phyloP scores from a whole-genome alignment of 306 rosid genomes.

The barrel medic (Medicago truncatula) region MtrunA17r5.0-ANR NC_053049.1:41951501-41952000 shows the following conservation, averaged over 20 bases:
- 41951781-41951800: conserved; percentile 40
- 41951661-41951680: conserved; percentile 47
- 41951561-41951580: conserved; percentile 39
- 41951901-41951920: background rate
- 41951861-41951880: conserved; percentile 49
- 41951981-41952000: background rate
- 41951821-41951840: conserved; percentile 6
- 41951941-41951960: conserved; percentile 6
- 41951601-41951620: conserved; percentile 52
- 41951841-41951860: background rate
- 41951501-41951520: conserved; percentile 47
- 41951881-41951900: conserved; percentile 40
- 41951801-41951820: conserved; percentile 43
- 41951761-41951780: background rate
- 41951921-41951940: conserved; percentile 12
- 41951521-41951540: conserved; percentile 37
- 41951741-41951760: background rate
- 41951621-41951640: conserved; percentile 54
- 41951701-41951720: conserved; percentile 39
- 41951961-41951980: no score
- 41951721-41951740: conserved; percentile 20
- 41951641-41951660: conserved; percentile 85
- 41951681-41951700: conserved; percentile 48
- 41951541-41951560: conserved; percentile 39
- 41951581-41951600: conserved; percentile 37